A percentile compares a stretch with the other conserved stretches of the same genome.
Conservation (phyloP, 164 flowering plant genomes). For the Kingdonia uniflora region DNA sequence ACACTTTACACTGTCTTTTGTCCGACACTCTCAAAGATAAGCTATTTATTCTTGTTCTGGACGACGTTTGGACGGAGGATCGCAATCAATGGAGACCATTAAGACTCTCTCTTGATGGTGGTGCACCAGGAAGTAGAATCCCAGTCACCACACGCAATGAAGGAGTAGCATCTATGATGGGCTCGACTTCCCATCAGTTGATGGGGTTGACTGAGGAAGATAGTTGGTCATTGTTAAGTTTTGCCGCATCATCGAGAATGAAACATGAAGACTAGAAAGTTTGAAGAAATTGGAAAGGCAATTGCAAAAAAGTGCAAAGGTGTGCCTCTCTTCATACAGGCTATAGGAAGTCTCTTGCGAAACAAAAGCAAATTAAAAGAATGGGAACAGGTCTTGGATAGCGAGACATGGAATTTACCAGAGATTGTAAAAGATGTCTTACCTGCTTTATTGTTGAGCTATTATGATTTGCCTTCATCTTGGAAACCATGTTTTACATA, state of each 20-base stretch:
- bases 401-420: too few relatives aligned
- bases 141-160: slow-evolving; percentile 2
- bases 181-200: background rate
- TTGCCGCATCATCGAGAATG: background rate
- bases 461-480: slow-evolving; percentile 8
- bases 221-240: background rate
- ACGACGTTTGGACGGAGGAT: slow-evolving; percentile 11
- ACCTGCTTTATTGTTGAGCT: slow-evolving; percentile 6
- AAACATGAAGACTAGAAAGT: background rate
- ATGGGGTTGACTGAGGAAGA: background rate
- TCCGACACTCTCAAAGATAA: background rate
- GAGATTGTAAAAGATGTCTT: too few relatives aligned
- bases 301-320: too few relatives aligned
- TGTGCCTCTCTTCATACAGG: too few relatives aligned
- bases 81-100: background rate
- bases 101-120: background rate
- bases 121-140: slow-evolving; percentile 1
- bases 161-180: background rate
- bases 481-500: slow-evolving; percentile 13
- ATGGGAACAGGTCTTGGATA: too few relatives aligned
- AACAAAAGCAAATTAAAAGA: too few relatives aligned
- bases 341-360: too few relatives aligned
- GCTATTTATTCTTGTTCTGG: slow-evolving; percentile 8
- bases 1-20: background rate
- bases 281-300: too few relatives aligned